Percentiles rank a stretch among this genome's conserved stretches.
Evolutionary conservation across 371 early-diverging fungal species (phyloP).

Genomic region (Syncephalastrum contaminatum): DNA sequence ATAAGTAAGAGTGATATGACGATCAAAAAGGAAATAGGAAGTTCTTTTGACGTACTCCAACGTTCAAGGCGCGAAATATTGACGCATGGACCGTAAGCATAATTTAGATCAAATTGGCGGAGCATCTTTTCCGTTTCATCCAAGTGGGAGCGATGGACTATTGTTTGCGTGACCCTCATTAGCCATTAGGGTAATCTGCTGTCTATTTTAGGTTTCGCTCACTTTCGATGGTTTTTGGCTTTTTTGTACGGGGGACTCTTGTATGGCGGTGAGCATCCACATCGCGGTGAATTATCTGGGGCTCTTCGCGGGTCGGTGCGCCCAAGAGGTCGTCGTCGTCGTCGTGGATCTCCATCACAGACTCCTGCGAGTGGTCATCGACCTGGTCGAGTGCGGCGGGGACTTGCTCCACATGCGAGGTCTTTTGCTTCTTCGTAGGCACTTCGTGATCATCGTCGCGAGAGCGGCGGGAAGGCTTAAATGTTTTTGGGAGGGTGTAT

Average conservation of each 20-base stretch:
- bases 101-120: conserved; percentile 45
- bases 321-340: conserved; percentile 4
- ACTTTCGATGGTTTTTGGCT: too few relatives aligned
- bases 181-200: neutral
- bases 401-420: too few relatives aligned
- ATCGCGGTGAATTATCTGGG: neutral
- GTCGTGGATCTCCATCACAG: neutral
- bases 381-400: too few relatives aligned
- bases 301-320: neutral
- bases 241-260: neutral
- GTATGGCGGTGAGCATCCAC: neutral
- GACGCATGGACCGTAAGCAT: conserved; percentile 43
- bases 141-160: conserved; percentile 42
- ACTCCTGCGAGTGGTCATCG: too few relatives aligned
- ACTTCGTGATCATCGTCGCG: too few relatives aligned
- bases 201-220: too few relatives aligned
- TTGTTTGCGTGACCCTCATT: neutral
- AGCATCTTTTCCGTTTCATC: conserved; percentile 34
- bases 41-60: conserved; percentile 31
- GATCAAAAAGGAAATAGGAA: neutral
- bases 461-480: too few relatives aligned
- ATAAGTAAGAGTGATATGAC: neutral
- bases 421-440: too few relatives aligned
- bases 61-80: conserved; percentile 45
- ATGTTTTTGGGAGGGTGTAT: too few relatives aligned